Evolutionary conservation across 306 rosid species (phyloP).

Genomic region (Ziziphus jujuba): DNA sequence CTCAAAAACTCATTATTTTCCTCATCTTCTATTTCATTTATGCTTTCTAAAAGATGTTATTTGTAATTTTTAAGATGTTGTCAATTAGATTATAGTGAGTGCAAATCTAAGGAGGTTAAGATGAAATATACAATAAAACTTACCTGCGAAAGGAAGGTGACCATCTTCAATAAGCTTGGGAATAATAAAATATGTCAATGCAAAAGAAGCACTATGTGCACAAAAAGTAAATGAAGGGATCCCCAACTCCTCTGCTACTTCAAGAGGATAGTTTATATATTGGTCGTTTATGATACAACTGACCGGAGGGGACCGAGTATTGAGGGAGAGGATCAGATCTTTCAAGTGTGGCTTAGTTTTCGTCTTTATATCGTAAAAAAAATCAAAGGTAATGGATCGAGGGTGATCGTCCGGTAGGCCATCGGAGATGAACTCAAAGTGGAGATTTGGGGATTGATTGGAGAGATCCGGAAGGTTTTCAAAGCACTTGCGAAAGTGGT

Average conservation of each 20-base stretch:
- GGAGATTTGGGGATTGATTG: no score
- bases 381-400: no score
- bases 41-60: no score
- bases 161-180: background rate
- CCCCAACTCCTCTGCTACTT: background rate
- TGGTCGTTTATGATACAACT: background rate
- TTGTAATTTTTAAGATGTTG: no score
- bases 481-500: no score
- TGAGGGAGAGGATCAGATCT: background rate
- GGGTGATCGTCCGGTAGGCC: conserved; percentile 21
- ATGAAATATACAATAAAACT: no score
- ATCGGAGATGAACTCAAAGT: conserved; percentile 22
- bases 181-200: background rate
- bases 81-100: no score
- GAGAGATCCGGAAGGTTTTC: no score
- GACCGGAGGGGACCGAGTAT: background rate
- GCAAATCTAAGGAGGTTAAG: no score
- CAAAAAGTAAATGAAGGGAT: background rate
- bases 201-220: background rate
- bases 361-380: no score
- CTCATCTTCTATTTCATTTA: no score
- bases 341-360: background rate
- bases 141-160: background rate
- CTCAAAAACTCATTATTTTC: no score
- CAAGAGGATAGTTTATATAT: background rate